These are phyloP conservation scores for Linnemannia elongata DNA, from an alignment of 192 early-diverging fungal genomes.

Conservation along the genomic window DNA sequence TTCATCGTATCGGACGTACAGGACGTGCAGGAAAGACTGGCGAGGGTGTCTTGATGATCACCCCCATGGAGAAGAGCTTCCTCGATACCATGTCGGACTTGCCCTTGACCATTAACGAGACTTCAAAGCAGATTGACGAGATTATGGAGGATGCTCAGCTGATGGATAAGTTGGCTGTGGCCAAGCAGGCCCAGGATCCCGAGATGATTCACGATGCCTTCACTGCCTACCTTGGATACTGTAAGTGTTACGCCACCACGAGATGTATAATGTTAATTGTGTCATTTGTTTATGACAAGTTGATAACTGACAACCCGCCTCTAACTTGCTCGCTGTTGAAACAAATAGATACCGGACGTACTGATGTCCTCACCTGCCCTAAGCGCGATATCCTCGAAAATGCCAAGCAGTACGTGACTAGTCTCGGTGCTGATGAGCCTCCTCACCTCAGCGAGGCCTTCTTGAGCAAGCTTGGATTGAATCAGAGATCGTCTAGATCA, in stretches of 20 bases:
- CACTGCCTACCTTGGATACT: slow-evolving; percentile 69
- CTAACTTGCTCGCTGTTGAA: neutral
- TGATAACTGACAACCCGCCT: neutral
- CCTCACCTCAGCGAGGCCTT: slow-evolving; percentile 60
- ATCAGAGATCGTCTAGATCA: slow-evolving; percentile 2
- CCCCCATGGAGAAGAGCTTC: slow-evolving; percentile 85
- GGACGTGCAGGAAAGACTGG: slow-evolving; percentile 95
- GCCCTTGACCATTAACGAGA: slow-evolving; percentile 67
- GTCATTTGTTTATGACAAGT: neutral
- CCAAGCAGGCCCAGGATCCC: slow-evolving; percentile 60
- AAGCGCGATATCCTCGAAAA: slow-evolving; percentile 50
- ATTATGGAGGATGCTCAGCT: slow-evolving; percentile 46
- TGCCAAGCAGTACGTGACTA: slow-evolving; percentile 51
- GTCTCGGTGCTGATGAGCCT: slow-evolving; percentile 58
- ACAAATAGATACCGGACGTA: slow-evolving; percentile 57
- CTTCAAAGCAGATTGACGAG: slow-evolving; percentile 49
- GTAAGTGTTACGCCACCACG: slow-evolving; percentile 9
- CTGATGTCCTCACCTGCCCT: slow-evolving; percentile 53
- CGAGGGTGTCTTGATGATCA: slow-evolving; percentile 85
- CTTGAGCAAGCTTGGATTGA: slow-evolving; percentile 60
- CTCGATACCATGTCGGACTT: slow-evolving; percentile 68
- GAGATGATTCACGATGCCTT: slow-evolving; percentile 68
- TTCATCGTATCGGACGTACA: slow-evolving; percentile 97
- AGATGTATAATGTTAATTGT: no score
- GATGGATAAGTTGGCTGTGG: slow-evolving; percentile 23